A percentile compares a stretch with the other conserved stretches of the same genome.
Conservation (phyloP, 1,139 yeast genomes). For the Kurtzmaniella quercitrusa region DNA sequence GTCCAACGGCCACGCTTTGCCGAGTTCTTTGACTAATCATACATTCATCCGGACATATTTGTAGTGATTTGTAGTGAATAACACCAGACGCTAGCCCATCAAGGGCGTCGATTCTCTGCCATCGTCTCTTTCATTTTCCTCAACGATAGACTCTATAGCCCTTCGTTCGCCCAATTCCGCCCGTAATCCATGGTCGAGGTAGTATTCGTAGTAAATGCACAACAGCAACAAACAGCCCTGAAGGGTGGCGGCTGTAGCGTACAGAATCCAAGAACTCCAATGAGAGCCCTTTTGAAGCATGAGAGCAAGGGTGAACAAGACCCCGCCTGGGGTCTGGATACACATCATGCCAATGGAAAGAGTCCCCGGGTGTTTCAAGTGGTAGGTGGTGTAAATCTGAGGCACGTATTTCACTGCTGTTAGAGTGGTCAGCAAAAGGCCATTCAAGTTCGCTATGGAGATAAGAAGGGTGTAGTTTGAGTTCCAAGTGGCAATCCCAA, state of each 20-base stretch:
- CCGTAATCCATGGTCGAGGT: constrained; percentile 21
- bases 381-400: constrained; percentile 68
- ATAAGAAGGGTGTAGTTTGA: constrained; percentile 17
- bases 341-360: constrained; percentile 79
- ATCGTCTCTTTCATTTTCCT: constrained; percentile 17
- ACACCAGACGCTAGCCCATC: not conserved
- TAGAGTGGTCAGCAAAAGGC: constrained; percentile 56
- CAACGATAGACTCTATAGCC: constrained; percentile 30
- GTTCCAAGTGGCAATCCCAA: constrained; percentile 25
- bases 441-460: constrained; percentile 56
- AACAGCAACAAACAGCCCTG: constrained; percentile 46
- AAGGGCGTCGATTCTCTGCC: not conserved
- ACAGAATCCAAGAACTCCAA: constrained; percentile 88
- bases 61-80: too few relatives aligned
- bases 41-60: not conserved
- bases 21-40: not conserved
- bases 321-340: constrained; percentile 89
- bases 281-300: constrained; percentile 70
- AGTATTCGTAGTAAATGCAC: constrained; percentile 37
- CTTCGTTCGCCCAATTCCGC: constrained; percentile 29
- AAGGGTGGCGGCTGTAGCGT: constrained; percentile 64
- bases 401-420: constrained; percentile 77
- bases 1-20: not conserved
- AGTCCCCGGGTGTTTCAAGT: constrained; percentile 73
- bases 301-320: constrained; percentile 66